phyloP scores from a whole-genome alignment of 306 rosid genomes.

The Fragaria nilgerrensis region DNA sequence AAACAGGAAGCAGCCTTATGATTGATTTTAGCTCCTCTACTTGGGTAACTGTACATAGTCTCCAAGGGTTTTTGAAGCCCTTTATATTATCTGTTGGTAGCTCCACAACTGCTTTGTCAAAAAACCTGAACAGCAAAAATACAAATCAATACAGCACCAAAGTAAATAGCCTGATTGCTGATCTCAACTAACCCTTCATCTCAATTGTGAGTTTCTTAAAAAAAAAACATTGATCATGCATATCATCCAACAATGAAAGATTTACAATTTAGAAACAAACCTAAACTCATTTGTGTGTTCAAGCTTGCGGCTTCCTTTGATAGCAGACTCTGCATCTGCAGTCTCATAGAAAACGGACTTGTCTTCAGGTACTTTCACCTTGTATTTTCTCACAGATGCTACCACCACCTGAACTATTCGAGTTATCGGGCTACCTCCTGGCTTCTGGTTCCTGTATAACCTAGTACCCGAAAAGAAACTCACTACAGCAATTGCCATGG shows the following conservation, averaged over 20 bases:
- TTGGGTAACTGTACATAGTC: constrained; percentile 14
- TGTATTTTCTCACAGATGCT: constrained; percentile 17
- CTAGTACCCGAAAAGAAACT: constrained; percentile 12
- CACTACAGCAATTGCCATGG: constrained; percentile 22
- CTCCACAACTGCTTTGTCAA: constrained; percentile 15
- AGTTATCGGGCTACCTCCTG: constrained; percentile 16
- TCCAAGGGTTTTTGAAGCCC: constrained; percentile 13
- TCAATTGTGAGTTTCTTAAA: neutral
- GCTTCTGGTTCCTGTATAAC: constrained; percentile 15
- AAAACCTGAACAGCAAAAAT: neutral
- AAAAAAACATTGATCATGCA: neutral
- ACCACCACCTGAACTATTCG: constrained; percentile 17
- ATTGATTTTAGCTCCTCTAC: constrained; percentile 17
- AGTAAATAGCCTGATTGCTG: neutral
- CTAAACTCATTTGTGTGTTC: constrained; percentile 11
- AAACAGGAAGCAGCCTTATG: constrained; percentile 11
- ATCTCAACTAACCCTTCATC: neutral
- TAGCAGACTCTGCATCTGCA: constrained; percentile 8
- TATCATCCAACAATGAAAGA: neutral
- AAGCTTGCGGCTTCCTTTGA: constrained; percentile 21
- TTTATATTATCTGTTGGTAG: neutral
- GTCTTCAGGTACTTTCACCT: constrained; percentile 16
- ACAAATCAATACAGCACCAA: neutral
- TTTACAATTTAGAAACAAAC: neutral
- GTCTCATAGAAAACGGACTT: constrained; percentile 15